Evolutionary conservation across 768 basidiomycete genomes (phyloP).

Genomic region (Candolleomyces aberdarensis): DNA sequence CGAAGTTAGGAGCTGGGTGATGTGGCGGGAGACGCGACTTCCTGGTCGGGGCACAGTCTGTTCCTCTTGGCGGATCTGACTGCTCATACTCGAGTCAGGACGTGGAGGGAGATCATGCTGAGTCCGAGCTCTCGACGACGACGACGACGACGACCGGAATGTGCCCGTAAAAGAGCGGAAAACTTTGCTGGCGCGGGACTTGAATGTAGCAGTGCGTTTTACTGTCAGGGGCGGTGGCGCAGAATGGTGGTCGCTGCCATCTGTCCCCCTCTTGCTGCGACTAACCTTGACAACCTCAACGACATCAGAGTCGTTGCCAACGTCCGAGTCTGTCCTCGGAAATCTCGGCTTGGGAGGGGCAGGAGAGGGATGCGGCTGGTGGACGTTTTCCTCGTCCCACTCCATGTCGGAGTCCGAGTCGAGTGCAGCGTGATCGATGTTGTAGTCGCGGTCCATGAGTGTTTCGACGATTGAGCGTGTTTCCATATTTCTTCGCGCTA

Average conservation of each 20-base stretch:
- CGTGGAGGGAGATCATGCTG: conserved; percentile 30
- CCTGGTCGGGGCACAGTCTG: conserved; percentile 19
- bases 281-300: conserved; percentile 60
- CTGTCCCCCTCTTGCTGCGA: conserved; percentile 25
- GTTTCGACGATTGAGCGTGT: conserved; percentile 30
- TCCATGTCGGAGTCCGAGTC: conserved; percentile 24
- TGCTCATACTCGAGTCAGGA: conserved; percentile 14
- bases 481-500: conserved; percentile 22
- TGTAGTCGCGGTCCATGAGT: conserved; percentile 21
- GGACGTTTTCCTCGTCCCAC: conserved; percentile 15
- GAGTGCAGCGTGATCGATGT: conserved; percentile 19
- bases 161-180: conserved; percentile 44
- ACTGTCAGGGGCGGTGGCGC: conserved; percentile 13
- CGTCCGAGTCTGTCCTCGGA: conserved; percentile 8
- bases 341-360: conserved; percentile 14
- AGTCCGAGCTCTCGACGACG: conserved; percentile 30
- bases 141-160: conserved; percentile 12
- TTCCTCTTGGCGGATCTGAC: conserved; percentile 9
- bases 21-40: conserved; percentile 33
- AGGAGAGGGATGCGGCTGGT: conserved; percentile 14
- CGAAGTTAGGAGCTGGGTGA: conserved; percentile 35
- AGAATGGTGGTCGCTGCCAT: conserved; percentile 13
- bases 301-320: conserved; percentile 50
- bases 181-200: conserved; percentile 40
- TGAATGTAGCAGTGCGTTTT: conserved; percentile 40